These are phyloP conservation scores for Kwoniella mangroviensis DNA, from an alignment of 768 basidiomycete species.

Conservation along the genomic window DNA sequence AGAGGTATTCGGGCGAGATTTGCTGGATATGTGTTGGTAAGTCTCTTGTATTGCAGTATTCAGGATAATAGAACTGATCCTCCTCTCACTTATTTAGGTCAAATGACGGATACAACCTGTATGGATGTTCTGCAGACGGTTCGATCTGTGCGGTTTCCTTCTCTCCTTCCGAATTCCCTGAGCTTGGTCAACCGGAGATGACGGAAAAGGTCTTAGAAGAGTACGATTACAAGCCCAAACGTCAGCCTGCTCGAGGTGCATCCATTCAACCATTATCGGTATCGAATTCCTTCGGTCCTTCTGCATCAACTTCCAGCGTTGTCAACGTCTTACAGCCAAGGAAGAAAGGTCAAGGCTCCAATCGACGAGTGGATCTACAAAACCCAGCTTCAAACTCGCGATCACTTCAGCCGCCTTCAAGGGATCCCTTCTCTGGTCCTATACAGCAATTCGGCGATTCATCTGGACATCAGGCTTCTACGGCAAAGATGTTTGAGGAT, in stretches of 20 bases:
- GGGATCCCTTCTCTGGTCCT: constrained; percentile 47
- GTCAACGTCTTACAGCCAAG: constrained; percentile 51
- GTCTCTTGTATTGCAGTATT: constrained; percentile 40
- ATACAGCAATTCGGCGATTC: constrained; percentile 44
- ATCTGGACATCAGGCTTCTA: constrained; percentile 34
- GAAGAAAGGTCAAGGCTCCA: constrained; percentile 31
- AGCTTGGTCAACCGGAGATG: constrained; percentile 59
- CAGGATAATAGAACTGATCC: neutral
- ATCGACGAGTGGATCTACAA: constrained; percentile 30
- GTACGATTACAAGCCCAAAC: constrained; percentile 39
- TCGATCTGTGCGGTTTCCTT: constrained; percentile 89
- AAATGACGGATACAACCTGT: constrained; percentile 85
- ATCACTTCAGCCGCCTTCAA: constrained; percentile 14
- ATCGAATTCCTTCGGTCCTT: constrained; percentile 29
- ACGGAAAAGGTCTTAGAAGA: constrained; percentile 56
- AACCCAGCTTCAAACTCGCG: constrained; percentile 11
- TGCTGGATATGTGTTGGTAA: constrained; percentile 94
- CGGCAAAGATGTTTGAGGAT: constrained; percentile 49
- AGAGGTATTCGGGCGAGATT: constrained; percentile 91
- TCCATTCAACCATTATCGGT: constrained; percentile 18
- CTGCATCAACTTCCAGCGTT: constrained; percentile 10
- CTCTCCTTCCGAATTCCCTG: constrained; percentile 60
- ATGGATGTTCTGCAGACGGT: constrained; percentile 94
- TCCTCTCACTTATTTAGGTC: constrained; percentile 66
- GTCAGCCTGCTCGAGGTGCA: constrained; percentile 11